phyloP scores from a whole-genome alignment of 495 filamentous ascomycete genomes.

The Podospora fimiseda region DNA sequence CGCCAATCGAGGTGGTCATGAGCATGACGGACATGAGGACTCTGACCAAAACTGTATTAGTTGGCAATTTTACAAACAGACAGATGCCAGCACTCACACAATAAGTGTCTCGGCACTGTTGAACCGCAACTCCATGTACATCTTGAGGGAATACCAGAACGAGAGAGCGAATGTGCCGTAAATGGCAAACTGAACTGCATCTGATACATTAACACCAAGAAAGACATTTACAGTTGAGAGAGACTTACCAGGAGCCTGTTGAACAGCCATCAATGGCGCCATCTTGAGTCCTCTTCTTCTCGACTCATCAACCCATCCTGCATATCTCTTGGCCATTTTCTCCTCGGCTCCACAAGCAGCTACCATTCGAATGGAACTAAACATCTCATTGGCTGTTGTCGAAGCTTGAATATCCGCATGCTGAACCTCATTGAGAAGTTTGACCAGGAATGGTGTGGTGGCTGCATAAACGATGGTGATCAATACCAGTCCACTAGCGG shows the following conservation, averaged over 20 bases:
- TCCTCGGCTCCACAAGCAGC: slow-evolving; percentile 57
- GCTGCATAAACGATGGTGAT: slow-evolving; percentile 50
- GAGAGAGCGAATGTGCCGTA: slow-evolving; percentile 42
- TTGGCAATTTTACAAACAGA: not conserved
- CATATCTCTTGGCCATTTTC: slow-evolving; percentile 48
- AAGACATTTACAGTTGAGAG: not conserved
- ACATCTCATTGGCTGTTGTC: slow-evolving; percentile 52
- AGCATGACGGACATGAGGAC: slow-evolving; percentile 55
- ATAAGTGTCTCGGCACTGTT: slow-evolving; percentile 38
- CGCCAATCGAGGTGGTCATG: slow-evolving; percentile 44
- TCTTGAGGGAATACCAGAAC: slow-evolving; percentile 38
- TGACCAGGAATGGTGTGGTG: slow-evolving; percentile 52
- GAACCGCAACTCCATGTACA: slow-evolving; percentile 23
- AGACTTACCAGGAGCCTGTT: slow-evolving; percentile 37
- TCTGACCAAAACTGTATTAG: slow-evolving; percentile 34
- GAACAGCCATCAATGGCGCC: slow-evolving; percentile 42
- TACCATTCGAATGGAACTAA: slow-evolving; percentile 53
- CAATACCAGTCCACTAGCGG: slow-evolving; percentile 50
- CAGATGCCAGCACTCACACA: slow-evolving; percentile 33
- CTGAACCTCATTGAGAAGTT: slow-evolving; percentile 48
- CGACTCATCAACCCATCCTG: slow-evolving; percentile 52
- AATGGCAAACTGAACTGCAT: slow-evolving; percentile 36
- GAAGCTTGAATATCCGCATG: slow-evolving; percentile 55
- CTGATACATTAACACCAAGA: not conserved
- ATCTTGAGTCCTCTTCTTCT: slow-evolving; percentile 46